These are phyloP conservation scores for Penicillium decumbens DNA, from an alignment of 2,329 filamentous ascomycete genomes.

Conservation along the genomic window DNA sequence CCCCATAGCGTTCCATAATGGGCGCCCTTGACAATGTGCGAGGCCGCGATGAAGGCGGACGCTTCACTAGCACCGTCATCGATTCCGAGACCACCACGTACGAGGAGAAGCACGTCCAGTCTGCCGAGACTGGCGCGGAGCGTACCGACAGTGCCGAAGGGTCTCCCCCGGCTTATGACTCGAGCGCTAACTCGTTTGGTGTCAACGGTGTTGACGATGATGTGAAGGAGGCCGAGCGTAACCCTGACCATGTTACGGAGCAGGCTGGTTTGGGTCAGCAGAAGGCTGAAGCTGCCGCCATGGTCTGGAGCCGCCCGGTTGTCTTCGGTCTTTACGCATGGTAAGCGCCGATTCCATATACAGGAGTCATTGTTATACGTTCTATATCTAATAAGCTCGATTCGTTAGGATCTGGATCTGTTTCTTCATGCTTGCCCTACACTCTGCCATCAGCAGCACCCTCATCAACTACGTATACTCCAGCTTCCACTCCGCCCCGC, in stretches of 20 bases:
- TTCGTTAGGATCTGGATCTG: conserved; percentile 42
- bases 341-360: conserved; percentile 16
- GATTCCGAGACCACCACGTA: conserved; percentile 1
- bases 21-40: conserved; percentile 11
- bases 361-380: not conserved
- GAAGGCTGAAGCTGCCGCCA: conserved; percentile 42
- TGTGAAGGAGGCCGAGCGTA: conserved; percentile 13
- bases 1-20: conserved; percentile 6
- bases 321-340: conserved; percentile 33
- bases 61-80: conserved; percentile 7
- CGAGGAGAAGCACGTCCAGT: conserved; percentile 8
- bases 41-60: conserved; percentile 14
- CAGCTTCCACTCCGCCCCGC: conserved; percentile 49
- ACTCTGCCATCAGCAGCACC: conserved; percentile 40
- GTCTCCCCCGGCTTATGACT: not conserved
- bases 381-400: conserved; percentile 2
- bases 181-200: not conserved
- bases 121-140: conserved; percentile 1
- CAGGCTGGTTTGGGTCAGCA: conserved; percentile 18
- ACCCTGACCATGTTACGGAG: conserved; percentile 15
- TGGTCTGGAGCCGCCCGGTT: conserved; percentile 39
- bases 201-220: conserved; percentile 16
- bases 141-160: not conserved
- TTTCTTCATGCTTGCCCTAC: conserved; percentile 45
- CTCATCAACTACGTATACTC: conserved; percentile 50